A percentile compares a stretch with the other conserved stretches of the same genome.
Evolutionary conservation across 306 rosid genomes (phyloP).

Genomic region (Arachis hypogaea): DNA sequence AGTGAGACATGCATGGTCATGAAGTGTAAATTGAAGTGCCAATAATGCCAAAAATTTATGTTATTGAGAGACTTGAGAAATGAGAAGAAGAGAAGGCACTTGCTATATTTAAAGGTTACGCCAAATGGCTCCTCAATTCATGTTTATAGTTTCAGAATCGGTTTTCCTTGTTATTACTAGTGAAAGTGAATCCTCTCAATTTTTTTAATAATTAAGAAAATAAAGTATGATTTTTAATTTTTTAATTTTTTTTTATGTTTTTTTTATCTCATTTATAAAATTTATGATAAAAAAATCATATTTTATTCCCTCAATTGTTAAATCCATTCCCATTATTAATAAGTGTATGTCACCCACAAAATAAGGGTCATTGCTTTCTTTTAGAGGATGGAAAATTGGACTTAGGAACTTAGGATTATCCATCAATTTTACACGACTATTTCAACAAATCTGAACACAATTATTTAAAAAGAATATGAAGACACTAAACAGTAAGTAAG

Average conservation of each 20-base stretch:
- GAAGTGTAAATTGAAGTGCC: no score
- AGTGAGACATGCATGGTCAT: no score
- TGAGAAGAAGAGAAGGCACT: background rate
- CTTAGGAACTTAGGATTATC: background rate
- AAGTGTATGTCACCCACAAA: background rate
- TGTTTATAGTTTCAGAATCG: background rate
- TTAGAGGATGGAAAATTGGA: background rate
- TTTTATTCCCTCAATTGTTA: no score
- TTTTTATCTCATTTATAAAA: no score
- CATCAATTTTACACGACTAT: background rate
- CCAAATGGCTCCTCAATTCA: constrained; percentile 19
- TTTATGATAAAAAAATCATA: no score
- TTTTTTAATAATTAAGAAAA: no score
- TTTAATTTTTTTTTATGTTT: no score
- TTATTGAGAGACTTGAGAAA: background rate
- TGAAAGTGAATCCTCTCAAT: no score
- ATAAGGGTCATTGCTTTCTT: background rate
- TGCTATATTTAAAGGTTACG: background rate
- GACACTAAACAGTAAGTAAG: background rate
- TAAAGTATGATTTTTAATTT: no score
- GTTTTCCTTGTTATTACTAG: background rate
- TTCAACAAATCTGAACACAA: background rate
- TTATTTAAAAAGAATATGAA: background rate
- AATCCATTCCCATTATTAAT: no score
- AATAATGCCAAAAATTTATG: background rate